Evolutionary conservation across 2,329 filamentous ascomycete genomes (phyloP).

Genomic region (Colletotrichum costaricense): DNA sequence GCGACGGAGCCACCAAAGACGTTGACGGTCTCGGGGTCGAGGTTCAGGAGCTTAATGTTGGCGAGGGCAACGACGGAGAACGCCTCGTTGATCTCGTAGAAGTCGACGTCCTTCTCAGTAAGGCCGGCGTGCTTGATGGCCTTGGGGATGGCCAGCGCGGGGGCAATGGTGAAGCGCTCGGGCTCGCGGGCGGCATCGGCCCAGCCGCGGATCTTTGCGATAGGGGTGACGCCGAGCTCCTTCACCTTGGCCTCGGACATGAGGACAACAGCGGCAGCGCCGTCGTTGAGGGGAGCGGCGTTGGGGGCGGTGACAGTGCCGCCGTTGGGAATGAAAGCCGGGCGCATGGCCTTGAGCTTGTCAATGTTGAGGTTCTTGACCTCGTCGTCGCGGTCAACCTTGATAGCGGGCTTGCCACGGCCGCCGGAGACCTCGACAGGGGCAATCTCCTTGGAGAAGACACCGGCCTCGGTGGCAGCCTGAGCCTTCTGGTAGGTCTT

Average conservation of each 20-base stretch:
- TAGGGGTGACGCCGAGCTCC: constrained; percentile 88
- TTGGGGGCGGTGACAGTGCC: constrained; percentile 97
- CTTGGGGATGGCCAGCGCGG: constrained; percentile 94
- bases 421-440: constrained; percentile 89
- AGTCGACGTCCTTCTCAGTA: constrained; percentile 82
- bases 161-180: constrained; percentile 95
- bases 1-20: constrained; percentile 95
- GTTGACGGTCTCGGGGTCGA: constrained; percentile 90
- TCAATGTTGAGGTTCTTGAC: constrained; percentile 92
- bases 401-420: constrained; percentile 87
- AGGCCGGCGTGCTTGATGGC: constrained; percentile 94
- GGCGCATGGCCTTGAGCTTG: constrained; percentile 87
- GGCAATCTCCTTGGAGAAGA: constrained; percentile 87
- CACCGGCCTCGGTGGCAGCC: constrained; percentile 82
- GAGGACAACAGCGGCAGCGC: constrained; percentile 90
- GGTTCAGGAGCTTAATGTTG: constrained; percentile 90
- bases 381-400: constrained; percentile 90
- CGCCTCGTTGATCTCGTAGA: constrained; percentile 99
- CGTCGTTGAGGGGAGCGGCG: constrained; percentile 95
- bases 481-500: constrained; percentile 94
- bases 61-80: constrained; percentile 97
- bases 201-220: constrained; percentile 98
- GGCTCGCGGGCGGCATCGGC: constrained; percentile 92
- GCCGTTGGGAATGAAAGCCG: constrained; percentile 80
- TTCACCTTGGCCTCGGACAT: constrained; percentile 95